Evolutionary conservation across 208 protist species (phyloP).

Genomic region (Trypanosoma congolense): DNA sequence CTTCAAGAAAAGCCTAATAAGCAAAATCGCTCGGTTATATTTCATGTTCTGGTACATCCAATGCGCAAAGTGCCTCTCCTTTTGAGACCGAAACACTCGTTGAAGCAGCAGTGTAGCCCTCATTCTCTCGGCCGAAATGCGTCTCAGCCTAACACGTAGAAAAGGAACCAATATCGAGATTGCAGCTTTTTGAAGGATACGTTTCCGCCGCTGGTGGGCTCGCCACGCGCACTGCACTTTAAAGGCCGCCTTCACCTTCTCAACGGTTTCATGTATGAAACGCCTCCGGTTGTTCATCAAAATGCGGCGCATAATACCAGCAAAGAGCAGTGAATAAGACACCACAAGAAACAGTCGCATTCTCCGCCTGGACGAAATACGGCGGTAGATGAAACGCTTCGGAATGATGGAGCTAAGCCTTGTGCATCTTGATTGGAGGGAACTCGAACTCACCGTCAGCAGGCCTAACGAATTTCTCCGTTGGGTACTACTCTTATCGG

Average conservation of each 20-base stretch:
- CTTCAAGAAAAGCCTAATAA: conserved; percentile 43
- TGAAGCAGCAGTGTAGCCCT: conserved; percentile 56
- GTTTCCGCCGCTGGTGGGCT: conserved; percentile 29
- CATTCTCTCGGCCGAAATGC: conserved; percentile 37
- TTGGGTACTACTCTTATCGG: too few species aligned
- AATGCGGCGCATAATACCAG: conserved; percentile 25
- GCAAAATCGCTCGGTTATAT: conserved; percentile 35
- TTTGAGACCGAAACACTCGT: conserved; percentile 55
- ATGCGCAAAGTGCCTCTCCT: conserved; percentile 44
- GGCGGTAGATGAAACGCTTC: not conserved
- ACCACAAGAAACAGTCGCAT: not conserved
- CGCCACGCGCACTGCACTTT: conserved; percentile 68
- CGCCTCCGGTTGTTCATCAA: conserved; percentile 23
- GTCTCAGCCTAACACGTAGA: conserved; percentile 31
- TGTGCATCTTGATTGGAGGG: too few species aligned
- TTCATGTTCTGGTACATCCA: conserved; percentile 55
- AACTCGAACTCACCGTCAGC: too few species aligned
- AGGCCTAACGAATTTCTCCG: too few species aligned
- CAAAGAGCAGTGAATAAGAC: conserved; percentile 22
- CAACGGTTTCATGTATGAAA: conserved; percentile 25
- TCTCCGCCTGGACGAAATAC: not conserved
- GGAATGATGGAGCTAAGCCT: not conserved
- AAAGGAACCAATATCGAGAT: conserved; percentile 46
- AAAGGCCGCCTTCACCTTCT: conserved; percentile 54
- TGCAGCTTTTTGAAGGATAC: conserved; percentile 28